Percentiles rank a stretch among this genome's conserved stretches.
Conservation (phyloP, 2,329 filamentous ascomycete species). For the Phialophora expanda region DNA sequence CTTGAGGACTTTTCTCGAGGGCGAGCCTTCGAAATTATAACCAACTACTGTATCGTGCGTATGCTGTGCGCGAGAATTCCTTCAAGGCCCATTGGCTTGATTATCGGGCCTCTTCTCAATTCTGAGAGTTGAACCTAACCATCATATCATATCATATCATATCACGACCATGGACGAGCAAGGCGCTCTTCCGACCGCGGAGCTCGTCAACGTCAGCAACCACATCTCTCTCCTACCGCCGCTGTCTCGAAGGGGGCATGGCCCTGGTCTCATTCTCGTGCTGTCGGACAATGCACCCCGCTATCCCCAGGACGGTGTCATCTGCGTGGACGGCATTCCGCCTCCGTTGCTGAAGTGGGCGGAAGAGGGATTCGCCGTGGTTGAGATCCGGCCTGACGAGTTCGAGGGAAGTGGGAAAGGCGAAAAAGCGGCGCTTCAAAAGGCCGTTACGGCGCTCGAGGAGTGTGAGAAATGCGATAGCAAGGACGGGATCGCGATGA, state of each 20-base stretch:
- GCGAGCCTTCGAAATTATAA: background rate
- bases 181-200: slow-evolving; percentile 24
- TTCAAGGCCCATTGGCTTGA: background rate
- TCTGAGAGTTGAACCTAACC: too few relatives aligned
- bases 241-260: slow-evolving; percentile 55
- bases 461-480: slow-evolving; percentile 39
- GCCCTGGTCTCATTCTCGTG: slow-evolving; percentile 57
- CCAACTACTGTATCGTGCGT: background rate
- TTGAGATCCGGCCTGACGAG: slow-evolving; percentile 51
- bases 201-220: slow-evolving; percentile 18
- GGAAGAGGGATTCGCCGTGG: slow-evolving; percentile 70
- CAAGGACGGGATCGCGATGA: slow-evolving; percentile 41
- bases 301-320: slow-evolving; percentile 42
- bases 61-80: too few relatives aligned
- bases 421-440: slow-evolving; percentile 32
- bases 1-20: background rate
- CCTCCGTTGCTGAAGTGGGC: slow-evolving; percentile 70
- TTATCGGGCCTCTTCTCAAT: background rate
- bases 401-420: background rate
- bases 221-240: slow-evolving; percentile 49
- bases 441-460: slow-evolving; percentile 39
- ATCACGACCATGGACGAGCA: background rate
- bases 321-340: slow-evolving; percentile 54
- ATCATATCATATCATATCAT: too few relatives aligned
- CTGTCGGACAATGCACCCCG: slow-evolving; percentile 44